Percentiles rank a stretch among this genome's conserved stretches.
These are phyloP conservation scores for Solanum piurae DNA, from an alignment of 257 asterid genomes.

Conservation along the genomic window DNA sequence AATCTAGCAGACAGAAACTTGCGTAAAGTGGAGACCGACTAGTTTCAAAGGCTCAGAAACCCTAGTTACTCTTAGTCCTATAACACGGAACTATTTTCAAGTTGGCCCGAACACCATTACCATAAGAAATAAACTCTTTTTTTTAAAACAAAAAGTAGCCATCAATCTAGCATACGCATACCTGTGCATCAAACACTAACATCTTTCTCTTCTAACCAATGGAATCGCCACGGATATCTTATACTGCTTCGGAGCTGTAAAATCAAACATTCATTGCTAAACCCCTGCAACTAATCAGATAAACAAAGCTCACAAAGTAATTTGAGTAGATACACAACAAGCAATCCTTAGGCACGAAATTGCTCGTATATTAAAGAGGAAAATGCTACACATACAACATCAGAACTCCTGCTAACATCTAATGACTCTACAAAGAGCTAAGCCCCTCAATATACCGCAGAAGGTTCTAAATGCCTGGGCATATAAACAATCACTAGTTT, in stretches of 20 bases:
- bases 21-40: neutral
- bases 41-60: neutral
- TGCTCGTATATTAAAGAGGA: conserved; percentile 2
- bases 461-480: conserved; percentile 23
- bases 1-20: neutral
- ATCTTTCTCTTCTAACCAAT: neutral
- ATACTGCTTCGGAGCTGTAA: neutral
- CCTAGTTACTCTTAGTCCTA: neutral
- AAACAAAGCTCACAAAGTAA: neutral
- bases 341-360: neutral
- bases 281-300: neutral
- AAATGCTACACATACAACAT: conserved; percentile 35
- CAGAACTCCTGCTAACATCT: conserved; percentile 18
- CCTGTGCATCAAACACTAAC: neutral
- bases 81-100: neutral
- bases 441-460: conserved; percentile 4
- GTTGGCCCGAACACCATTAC: neutral
- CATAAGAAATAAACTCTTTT: neutral
- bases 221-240: neutral
- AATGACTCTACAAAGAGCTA: conserved; percentile 21
- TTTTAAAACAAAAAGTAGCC: neutral
- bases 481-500: conserved; percentile 17
- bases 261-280: neutral
- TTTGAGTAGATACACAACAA: neutral
- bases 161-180: neutral